Evolutionary conservation across 2,329 filamentous ascomycete species (phyloP).

Genomic region (Clathrospora elynae): DNA sequence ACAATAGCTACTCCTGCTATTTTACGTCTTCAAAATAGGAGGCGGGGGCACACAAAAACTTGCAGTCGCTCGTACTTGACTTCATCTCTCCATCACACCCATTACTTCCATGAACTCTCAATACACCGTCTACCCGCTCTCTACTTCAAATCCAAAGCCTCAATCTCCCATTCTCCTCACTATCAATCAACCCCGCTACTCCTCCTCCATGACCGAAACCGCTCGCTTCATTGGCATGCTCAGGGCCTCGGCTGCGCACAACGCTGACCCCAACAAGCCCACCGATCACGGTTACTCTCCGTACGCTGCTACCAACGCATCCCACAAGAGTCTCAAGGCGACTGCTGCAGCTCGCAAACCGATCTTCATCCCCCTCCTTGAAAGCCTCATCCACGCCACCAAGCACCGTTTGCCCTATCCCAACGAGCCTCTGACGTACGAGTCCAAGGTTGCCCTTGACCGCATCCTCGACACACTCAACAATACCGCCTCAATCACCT

Average conservation of each 20-base stretch:
- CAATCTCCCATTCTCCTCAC: background rate
- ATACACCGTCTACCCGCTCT: slow-evolving; percentile 1
- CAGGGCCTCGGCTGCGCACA: slow-evolving; percentile 29
- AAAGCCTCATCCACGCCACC: slow-evolving; percentile 23
- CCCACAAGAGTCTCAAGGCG: slow-evolving; percentile 6
- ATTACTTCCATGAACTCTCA: background rate
- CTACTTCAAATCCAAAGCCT: slow-evolving; percentile 1
- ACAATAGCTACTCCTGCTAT: slow-evolving; percentile 12
- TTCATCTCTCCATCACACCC: slow-evolving; percentile 3
- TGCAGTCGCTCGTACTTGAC: slow-evolving; percentile 1
- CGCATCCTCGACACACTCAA: slow-evolving; percentile 26
- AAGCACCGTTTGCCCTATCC: slow-evolving; percentile 19
- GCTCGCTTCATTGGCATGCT: slow-evolving; percentile 31
- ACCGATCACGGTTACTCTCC: slow-evolving; percentile 9
- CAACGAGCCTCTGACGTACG: slow-evolving; percentile 17
- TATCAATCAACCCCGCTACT: background rate
- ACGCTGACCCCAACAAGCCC: slow-evolving; percentile 27
- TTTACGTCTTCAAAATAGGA: slow-evolving; percentile 6
- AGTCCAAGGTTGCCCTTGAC: slow-evolving; percentile 21
- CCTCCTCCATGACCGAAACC: slow-evolving; percentile 21
- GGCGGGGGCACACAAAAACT: background rate
- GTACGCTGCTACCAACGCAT: slow-evolving; percentile 3
- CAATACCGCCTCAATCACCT: slow-evolving; percentile 2
- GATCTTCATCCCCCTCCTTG: slow-evolving; percentile 21
- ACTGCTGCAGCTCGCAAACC: slow-evolving; percentile 6